Conservation (phyloP, 805 yeast species). For the Debaryomyces maramus region DNA sequence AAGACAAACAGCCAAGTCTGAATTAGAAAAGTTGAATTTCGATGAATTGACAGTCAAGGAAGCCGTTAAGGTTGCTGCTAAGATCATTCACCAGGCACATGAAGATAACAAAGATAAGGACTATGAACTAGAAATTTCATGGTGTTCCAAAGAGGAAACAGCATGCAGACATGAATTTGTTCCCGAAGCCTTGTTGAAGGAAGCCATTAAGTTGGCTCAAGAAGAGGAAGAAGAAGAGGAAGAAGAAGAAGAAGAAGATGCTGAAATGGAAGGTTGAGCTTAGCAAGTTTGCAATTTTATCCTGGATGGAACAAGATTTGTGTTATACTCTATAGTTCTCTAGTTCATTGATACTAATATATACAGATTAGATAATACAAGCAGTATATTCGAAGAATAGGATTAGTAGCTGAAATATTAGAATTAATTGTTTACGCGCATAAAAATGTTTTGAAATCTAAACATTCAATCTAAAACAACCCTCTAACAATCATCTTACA, state of each 20-base stretch:
- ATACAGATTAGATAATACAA: background rate
- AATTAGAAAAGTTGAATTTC: conserved; percentile 84
- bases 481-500: background rate
- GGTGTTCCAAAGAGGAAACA: conserved; percentile 80
- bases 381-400: no score
- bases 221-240: conserved; percentile 79
- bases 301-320: background rate
- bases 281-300: background rate
- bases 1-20: conserved; percentile 96
- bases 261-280: conserved; percentile 13
- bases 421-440: conserved; percentile 4
- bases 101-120: conserved; percentile 98
- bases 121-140: conserved; percentile 89
- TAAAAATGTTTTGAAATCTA: conserved; percentile 3
- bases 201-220: conserved; percentile 82
- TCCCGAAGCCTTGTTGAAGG: conserved; percentile 75
- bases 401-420: no score
- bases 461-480: background rate
- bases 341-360: background rate
- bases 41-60: conserved; percentile 69
- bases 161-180: conserved; percentile 77
- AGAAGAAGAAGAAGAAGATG: conserved; percentile 57
- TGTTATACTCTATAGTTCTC: background rate
- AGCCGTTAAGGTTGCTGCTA: conserved; percentile 92
- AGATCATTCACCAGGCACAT: conserved; percentile 88